Percentiles rank a stretch among this genome's conserved stretches.
phyloP scores from a whole-genome alignment of 257 asterid species.

The Solanum ahanhuiri region DNA sequence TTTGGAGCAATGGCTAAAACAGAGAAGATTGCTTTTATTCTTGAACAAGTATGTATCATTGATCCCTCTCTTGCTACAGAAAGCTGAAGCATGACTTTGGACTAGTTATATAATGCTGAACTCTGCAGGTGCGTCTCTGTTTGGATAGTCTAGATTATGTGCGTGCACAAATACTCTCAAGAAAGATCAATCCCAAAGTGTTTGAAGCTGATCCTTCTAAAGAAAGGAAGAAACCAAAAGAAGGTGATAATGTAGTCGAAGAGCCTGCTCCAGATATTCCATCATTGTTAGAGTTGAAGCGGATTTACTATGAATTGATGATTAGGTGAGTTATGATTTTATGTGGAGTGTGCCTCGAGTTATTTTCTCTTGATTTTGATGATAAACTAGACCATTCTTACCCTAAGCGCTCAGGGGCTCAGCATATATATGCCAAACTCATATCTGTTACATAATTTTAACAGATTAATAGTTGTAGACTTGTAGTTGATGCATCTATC shows the following conservation, averaged over 20 bases:
- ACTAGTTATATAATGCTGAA: not conserved
- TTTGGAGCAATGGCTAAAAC: constrained; percentile 99
- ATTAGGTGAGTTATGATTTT: constrained; percentile 33
- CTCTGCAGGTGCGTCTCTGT: constrained; percentile 79
- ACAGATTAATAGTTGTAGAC: not conserved
- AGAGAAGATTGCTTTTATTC: constrained; percentile 93
- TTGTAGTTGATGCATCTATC: not conserved
- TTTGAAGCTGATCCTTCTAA: constrained; percentile 83
- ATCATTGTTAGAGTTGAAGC: constrained; percentile 74
- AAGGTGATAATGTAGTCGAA: constrained; percentile 74
- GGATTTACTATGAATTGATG: constrained; percentile 89
- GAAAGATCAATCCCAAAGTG: constrained; percentile 92
- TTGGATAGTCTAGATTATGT: constrained; percentile 89
- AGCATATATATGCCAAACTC: not conserved
- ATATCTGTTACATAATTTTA: too few species aligned
- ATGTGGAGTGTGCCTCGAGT: not conserved
- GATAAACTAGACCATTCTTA: not conserved
- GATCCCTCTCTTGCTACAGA: not conserved
- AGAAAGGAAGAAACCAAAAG: constrained; percentile 84
- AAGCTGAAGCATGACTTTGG: not conserved
- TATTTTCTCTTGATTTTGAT: not conserved
- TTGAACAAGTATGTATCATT: constrained; percentile 63
- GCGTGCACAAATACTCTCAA: constrained; percentile 93
- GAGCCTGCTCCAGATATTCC: constrained; percentile 96
- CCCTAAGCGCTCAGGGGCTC: not conserved